Conservation (phyloP, 202 grass and related monocot species). For the Digitaria exilis region DNA sequence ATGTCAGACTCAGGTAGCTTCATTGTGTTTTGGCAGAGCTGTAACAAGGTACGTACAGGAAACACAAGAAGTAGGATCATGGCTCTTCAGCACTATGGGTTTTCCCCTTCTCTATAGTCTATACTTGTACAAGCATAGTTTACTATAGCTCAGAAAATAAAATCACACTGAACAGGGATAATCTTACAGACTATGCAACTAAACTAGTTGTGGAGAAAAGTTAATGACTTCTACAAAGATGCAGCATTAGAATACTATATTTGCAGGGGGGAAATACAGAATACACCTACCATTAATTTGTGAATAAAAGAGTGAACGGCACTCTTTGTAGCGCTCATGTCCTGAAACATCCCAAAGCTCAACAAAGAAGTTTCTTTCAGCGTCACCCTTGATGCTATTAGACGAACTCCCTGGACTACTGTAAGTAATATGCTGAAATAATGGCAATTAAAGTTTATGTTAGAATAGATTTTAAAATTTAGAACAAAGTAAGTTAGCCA, state of each 20-base stretch:
- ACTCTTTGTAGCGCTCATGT: conserved; percentile 90
- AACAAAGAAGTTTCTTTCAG: conserved; percentile 90
- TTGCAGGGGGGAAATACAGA: no score
- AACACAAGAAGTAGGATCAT: background rate
- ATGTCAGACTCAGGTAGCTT: background rate
- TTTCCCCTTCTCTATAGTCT: background rate
- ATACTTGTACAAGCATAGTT: background rate
- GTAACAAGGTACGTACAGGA: background rate
- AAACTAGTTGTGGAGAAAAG: background rate
- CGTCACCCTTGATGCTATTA: conserved; percentile 63
- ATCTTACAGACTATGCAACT: background rate
- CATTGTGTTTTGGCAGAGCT: background rate
- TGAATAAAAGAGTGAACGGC: conserved; percentile 83
- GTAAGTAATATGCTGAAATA: conserved; percentile 87
- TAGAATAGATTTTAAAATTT: conserved; percentile 24
- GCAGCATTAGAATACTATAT: conserved; percentile 10
- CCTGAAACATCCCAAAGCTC: conserved; percentile 98
- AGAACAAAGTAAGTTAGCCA: background rate
- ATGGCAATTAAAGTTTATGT: conserved; percentile 39
- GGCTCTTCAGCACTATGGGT: background rate
- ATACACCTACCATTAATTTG: conserved; percentile 81
- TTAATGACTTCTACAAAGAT: background rate
- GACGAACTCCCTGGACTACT: conserved; percentile 69
- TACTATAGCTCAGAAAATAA: background rate
- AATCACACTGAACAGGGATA: background rate